Evolutionary conservation across 345 rosid genomes (phyloP).

Genomic region (Rubroshorea leprosula): DNA sequence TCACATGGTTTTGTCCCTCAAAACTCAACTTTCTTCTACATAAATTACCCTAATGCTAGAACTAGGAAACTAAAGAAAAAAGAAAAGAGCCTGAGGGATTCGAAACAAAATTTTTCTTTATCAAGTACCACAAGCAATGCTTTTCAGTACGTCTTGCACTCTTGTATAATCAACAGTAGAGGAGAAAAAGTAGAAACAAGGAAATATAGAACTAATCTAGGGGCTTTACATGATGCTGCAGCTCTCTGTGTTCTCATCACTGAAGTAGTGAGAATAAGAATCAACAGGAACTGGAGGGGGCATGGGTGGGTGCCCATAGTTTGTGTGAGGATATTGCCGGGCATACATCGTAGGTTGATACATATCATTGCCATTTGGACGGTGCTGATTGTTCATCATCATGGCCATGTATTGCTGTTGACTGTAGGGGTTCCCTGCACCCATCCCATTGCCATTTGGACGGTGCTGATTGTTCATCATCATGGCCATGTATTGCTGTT

Average conservation of each 20-base stretch:
- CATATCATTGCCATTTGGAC: conserved; percentile 52
- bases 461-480: conserved; percentile 55
- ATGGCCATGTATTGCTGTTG: conserved; percentile 63
- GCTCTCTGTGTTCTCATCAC: conserved; percentile 83
- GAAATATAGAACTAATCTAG: background rate
- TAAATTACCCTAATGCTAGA: no score
- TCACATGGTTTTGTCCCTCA: no score
- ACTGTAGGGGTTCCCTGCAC: conserved; percentile 44
- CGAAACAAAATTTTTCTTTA: background rate
- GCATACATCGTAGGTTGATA: conserved; percentile 84
- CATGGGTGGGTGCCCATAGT: conserved; percentile 58
- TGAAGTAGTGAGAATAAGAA: conserved; percentile 62
- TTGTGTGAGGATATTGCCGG: conserved; percentile 44
- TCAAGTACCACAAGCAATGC: background rate
- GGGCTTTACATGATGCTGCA: conserved; percentile 76
- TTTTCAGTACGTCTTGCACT: no score
- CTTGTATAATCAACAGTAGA: background rate
- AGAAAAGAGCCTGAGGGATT: no score
- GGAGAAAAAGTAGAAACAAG: background rate
- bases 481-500: conserved; percentile 64
- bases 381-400: conserved; percentile 60
- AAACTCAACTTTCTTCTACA: no score
- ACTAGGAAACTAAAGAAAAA: no score
- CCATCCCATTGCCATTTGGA: conserved; percentile 45
- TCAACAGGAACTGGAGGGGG: conserved; percentile 41